Percentiles rank a stretch among this genome's conserved stretches.
These are phyloP conservation scores for Tylopilus sp. DNA, from an alignment of 1,284 basidiomycete genomes.

Conservation along the genomic window DNA sequence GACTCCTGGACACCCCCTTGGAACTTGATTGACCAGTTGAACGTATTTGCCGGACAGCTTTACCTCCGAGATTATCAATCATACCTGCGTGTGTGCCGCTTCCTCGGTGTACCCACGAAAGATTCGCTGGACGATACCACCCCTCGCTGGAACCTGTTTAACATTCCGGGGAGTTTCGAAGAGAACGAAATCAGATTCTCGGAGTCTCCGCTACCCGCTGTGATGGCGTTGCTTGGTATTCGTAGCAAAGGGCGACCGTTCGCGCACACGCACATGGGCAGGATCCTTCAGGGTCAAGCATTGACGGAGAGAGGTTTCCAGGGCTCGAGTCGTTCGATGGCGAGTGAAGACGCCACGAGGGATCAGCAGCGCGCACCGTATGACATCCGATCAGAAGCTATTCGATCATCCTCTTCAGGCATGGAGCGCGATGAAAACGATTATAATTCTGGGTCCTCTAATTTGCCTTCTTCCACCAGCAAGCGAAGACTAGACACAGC, in stretches of 20 bases:
- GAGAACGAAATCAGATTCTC: neutral
- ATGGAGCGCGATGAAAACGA: no score
- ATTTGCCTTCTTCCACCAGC: no score
- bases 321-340: no score
- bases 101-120: neutral
- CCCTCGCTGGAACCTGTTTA: neutral
- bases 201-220: neutral
- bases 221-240: neutral
- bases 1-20: constrained; percentile 4
- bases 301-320: no score
- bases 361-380: no score
- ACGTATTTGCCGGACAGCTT: constrained; percentile 50
- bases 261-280: constrained; percentile 4
- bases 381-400: no score
- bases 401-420: no score
- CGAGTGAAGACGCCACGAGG: no score
- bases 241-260: neutral
- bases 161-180: neutral
- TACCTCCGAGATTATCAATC: constrained; percentile 30
- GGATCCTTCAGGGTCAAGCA: neutral
- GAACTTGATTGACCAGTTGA: constrained; percentile 1
- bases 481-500: no score
- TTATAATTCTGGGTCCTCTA: no score
- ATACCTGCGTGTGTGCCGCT: constrained; percentile 29
- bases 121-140: neutral